These are phyloP conservation scores for Nicotiana undulata DNA, from an alignment of 257 asterid genomes.

Conservation along the genomic window DNA sequence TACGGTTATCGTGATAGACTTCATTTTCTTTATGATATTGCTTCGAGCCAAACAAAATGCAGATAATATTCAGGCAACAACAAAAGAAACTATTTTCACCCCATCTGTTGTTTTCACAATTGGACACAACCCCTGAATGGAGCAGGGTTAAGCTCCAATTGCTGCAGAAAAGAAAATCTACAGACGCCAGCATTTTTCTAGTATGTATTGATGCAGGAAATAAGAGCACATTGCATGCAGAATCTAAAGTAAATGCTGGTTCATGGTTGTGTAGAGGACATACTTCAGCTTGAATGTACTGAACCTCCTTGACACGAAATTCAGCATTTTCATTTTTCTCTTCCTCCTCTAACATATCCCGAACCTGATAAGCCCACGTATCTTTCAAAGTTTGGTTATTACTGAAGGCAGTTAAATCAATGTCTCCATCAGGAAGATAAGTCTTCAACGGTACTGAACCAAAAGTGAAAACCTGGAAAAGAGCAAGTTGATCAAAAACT, in stretches of 20 bases:
- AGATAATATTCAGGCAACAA: not conserved
- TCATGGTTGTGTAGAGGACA: conserved; percentile 3
- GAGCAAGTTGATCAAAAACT: not conserved
- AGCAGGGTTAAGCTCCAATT: not conserved
- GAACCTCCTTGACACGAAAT: conserved; percentile 25
- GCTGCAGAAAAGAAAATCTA: not conserved
- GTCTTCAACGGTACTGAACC: conserved; percentile 78
- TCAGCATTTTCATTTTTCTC: conserved; percentile 20
- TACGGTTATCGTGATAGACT: not conserved
- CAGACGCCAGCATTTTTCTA: not conserved
- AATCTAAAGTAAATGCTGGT: not conserved
- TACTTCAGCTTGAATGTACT: conserved; percentile 26
- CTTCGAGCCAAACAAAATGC: not conserved
- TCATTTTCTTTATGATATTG: not conserved
- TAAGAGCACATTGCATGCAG: not conserved
- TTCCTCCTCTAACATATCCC: conserved; percentile 21
- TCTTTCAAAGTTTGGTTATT: conserved; percentile 19
- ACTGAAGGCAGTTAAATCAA: conserved; percentile 62
- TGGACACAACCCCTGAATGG: not conserved
- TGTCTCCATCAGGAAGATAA: conserved; percentile 74
- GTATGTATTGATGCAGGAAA: not conserved
- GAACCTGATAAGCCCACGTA: conserved; percentile 23
- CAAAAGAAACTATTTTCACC: not conserved
- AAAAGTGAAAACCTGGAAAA: conserved; percentile 53
- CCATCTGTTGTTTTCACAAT: not conserved